phyloP scores from a whole-genome alignment of 306 rosid species.

The Macrotyloma uniflorum region DNA sequence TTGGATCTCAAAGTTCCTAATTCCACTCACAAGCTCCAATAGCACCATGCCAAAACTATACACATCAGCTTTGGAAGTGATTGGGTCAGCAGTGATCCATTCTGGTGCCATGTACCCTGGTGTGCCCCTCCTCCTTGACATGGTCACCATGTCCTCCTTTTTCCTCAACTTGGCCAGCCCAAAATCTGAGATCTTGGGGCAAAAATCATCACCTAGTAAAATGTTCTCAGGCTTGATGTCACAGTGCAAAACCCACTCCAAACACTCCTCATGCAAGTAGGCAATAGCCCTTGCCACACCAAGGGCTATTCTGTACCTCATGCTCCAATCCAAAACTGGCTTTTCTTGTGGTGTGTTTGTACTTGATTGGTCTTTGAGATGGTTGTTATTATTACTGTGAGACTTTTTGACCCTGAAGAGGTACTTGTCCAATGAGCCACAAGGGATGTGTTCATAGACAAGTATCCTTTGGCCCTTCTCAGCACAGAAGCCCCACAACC shows the following conservation, averaged over 20 bases:
- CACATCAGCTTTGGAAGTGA: conserved; percentile 88
- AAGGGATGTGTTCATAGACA: conserved; percentile 75
- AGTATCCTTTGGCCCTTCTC: conserved; percentile 89
- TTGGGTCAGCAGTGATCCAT: conserved; percentile 70
- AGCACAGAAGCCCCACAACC: conserved; percentile 89
- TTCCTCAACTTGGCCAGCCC: conserved; percentile 78
- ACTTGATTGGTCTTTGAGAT: background rate
- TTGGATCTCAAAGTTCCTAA: conserved; percentile 57
- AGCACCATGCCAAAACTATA: conserved; percentile 91
- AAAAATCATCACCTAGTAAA: conserved; percentile 74
- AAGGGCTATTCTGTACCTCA: conserved; percentile 76
- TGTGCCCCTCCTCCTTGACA: conserved; percentile 82
- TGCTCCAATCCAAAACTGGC: conserved; percentile 67
- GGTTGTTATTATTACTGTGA: background rate
- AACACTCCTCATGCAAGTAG: conserved; percentile 87
- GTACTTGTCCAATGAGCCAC: conserved; percentile 80
- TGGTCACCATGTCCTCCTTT: conserved; percentile 80
- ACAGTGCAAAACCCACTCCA: conserved; percentile 93
- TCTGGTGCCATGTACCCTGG: conserved; percentile 97
- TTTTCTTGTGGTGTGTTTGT: background rate
- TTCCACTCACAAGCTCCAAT: conserved; percentile 78
- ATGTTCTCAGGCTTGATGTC: conserved; percentile 93
- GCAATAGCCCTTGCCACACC: conserved; percentile 92
- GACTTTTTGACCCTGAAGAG: conserved; percentile 45
- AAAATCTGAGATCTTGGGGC: conserved; percentile 92